Conservation (phyloP, 1,284 basidiomycete genomes). For the Cutaneotrichosporon mucoides region DNA sequence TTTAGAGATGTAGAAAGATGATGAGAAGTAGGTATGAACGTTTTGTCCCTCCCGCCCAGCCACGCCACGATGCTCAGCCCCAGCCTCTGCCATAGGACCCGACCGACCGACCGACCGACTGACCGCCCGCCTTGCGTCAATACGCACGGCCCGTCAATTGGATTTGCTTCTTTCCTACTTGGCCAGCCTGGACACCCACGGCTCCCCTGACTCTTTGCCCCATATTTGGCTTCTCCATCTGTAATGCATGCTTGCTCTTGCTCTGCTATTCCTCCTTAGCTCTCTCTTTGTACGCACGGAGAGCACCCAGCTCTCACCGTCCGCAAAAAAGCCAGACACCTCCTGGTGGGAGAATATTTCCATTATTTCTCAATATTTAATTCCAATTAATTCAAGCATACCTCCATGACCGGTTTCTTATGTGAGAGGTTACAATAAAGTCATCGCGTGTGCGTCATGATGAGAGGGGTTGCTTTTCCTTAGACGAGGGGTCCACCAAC, state of each 20-base stretch:
- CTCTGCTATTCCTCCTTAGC: neutral
- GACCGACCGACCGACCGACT: too few relatives aligned
- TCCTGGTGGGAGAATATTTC: neutral
- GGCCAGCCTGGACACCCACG: neutral
- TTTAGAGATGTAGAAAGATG: slow-evolving; percentile 6
- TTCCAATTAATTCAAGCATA: neutral
- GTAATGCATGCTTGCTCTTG: neutral
- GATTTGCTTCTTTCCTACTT: neutral
- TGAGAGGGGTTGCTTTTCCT: neutral
- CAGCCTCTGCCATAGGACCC: too few relatives aligned
- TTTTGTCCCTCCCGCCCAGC: neutral
- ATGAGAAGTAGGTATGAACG: neutral
- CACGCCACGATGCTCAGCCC: too few relatives aligned
- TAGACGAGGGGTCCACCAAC: neutral
- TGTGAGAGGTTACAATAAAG: neutral
- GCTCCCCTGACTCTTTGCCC: neutral
- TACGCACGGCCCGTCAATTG: too few relatives aligned
- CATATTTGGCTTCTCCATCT: neutral
- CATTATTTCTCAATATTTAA: neutral
- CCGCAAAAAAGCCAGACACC: neutral
- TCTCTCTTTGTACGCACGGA: neutral
- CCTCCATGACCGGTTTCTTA: neutral
- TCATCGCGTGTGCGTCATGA: neutral
- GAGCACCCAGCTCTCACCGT: neutral
- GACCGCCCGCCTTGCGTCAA: too few relatives aligned